Evolutionary conservation across 495 filamentous ascomycete species (phyloP).

Genomic region (Penicillium lagena): DNA sequence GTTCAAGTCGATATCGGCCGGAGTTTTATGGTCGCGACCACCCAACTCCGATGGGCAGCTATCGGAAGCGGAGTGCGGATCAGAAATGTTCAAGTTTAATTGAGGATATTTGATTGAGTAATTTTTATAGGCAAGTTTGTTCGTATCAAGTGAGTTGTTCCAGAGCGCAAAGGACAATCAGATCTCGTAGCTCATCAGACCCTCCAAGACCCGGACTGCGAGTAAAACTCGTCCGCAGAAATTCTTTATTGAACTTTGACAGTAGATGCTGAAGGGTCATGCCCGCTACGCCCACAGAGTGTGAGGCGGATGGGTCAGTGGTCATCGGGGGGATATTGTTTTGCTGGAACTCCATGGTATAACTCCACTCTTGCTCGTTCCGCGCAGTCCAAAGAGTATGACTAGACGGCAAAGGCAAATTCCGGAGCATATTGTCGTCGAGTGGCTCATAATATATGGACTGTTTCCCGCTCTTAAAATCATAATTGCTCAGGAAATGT

Average conservation of each 20-base stretch:
- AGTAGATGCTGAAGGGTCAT: constrained; percentile 1
- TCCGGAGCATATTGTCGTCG: constrained; percentile 6
- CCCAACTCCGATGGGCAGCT: background rate
- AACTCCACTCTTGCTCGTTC: constrained; percentile 4
- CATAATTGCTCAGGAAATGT: constrained; percentile 5
- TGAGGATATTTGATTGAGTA: too few species aligned
- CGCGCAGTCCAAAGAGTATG: constrained; percentile 4
- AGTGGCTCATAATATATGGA: constrained; percentile 12
- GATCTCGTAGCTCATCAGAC: constrained; percentile 3
- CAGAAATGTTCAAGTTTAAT: background rate
- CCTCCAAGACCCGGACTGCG: background rate
- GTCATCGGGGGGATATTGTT: background rate
- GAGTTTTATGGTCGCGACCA: constrained; percentile 3
- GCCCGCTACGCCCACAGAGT: background rate
- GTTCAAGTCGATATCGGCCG: background rate
- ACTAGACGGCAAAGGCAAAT: constrained; percentile 7
- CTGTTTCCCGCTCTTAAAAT: background rate
- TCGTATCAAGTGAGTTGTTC: background rate
- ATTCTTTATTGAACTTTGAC: background rate
- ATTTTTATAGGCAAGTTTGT: too few species aligned
- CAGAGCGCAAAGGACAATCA: constrained; percentile 5
- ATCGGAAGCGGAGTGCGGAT: background rate
- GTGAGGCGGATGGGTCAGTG: background rate
- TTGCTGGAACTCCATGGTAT: background rate
- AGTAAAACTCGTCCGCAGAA: background rate